phyloP scores from a whole-genome alignment of 768 basidiomycete species.

The Hemileccinum impolitum region DNA sequence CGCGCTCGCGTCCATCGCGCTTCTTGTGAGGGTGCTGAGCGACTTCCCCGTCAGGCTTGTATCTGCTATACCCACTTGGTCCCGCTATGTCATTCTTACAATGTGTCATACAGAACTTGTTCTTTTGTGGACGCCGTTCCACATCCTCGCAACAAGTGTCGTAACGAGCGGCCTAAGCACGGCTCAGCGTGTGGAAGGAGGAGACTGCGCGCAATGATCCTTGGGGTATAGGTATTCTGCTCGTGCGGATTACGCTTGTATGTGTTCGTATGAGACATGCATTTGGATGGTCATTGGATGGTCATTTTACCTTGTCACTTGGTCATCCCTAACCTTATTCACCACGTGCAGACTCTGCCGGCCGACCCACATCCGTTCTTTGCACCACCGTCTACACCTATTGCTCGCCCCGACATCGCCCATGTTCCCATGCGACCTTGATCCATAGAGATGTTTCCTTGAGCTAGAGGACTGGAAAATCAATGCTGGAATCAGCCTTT shows the following conservation, averaged over 20 bases:
- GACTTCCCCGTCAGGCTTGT: constrained; percentile 51
- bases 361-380: too few relatives aligned
- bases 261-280: constrained; percentile 15
- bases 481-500: background rate
- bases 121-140: constrained; percentile 51
- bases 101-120: constrained; percentile 20
- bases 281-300: constrained; percentile 11
- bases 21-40: constrained; percentile 61
- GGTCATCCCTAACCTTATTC: background rate
- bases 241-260: constrained; percentile 5
- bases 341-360: background rate
- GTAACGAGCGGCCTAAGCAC: constrained; percentile 72
- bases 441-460: background rate
- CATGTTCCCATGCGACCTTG: background rate
- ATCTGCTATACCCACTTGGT: background rate
- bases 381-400: background rate
- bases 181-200: constrained; percentile 64
- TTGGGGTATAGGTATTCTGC: constrained; percentile 11
- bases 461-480: background rate
- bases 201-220: constrained; percentile 21
- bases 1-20: constrained; percentile 71
- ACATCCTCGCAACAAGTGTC: constrained; percentile 69
- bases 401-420: background rate
- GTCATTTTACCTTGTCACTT: background rate
- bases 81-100: constrained; percentile 9